Conservation (phyloP, 495 filamentous ascomycete species). For the Aspergillus cavernicola region DNA sequence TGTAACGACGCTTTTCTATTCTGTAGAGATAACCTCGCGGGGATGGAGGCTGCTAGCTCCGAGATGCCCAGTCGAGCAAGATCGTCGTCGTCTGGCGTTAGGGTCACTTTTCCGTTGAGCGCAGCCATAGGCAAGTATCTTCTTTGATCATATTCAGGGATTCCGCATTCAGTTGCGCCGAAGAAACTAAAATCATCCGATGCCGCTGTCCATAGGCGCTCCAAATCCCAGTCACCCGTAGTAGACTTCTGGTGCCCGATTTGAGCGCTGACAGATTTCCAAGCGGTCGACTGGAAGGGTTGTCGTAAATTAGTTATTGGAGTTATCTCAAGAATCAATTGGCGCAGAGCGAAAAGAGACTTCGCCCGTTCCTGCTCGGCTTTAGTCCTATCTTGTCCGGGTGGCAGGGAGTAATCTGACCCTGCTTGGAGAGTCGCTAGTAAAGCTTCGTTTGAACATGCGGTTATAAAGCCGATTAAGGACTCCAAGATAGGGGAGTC, state of each 20-base stretch:
- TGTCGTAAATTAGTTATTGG: conserved; percentile 23
- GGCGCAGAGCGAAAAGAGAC: conserved; percentile 52
- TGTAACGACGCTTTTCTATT: background rate
- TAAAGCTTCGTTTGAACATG: conserved; percentile 56
- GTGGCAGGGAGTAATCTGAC: conserved; percentile 47
- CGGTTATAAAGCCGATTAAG: conserved; percentile 53
- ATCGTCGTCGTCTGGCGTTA: conserved; percentile 35
- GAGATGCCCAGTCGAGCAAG: background rate
- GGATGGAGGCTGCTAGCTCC: conserved; percentile 1
- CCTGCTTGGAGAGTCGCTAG: conserved; percentile 53
- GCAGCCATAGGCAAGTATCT: conserved; percentile 44
- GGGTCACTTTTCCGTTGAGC: conserved; percentile 41
- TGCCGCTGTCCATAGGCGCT: conserved; percentile 58
- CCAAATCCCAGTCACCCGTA: conserved; percentile 58
- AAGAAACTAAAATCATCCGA: conserved; percentile 64
- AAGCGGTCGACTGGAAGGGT: conserved; percentile 22
- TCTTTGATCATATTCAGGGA: conserved; percentile 42
- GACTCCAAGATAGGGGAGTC: conserved; percentile 43
- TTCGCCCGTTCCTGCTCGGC: conserved; percentile 42
- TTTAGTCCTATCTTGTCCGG: conserved; percentile 39
- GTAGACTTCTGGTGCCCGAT: conserved; percentile 47
- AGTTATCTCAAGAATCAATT: conserved; percentile 56
- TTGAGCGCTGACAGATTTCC: conserved; percentile 37
- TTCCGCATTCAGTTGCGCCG: conserved; percentile 55
- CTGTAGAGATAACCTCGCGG: background rate